phyloP scores from a whole-genome alignment of 306 rosid species.

The Prunus kanzakura region DNA sequence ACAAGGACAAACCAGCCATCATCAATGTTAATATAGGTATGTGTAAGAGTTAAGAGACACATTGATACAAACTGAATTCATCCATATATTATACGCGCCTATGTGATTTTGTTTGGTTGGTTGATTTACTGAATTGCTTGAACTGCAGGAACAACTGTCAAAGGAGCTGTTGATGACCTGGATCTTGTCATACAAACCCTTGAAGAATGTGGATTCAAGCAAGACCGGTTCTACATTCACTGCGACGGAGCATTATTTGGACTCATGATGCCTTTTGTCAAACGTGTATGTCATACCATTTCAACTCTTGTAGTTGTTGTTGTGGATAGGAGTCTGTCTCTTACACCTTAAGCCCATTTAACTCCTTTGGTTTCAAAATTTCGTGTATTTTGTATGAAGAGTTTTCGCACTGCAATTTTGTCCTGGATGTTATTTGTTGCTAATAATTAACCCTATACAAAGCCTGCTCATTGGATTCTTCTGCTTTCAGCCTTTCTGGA shows the following conservation, averaged over 20 bases:
- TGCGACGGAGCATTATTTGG: slow-evolving; percentile 73
- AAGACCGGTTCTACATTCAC: slow-evolving; percentile 62
- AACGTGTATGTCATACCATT: slow-evolving; percentile 34
- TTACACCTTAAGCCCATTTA: not conserved
- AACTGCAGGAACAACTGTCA: slow-evolving; percentile 57
- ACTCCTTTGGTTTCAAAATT: not conserved
- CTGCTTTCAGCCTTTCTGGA: not conserved
- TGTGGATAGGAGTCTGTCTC: not conserved
- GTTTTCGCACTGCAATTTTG: too few relatives aligned
- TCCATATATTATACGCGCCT: not conserved
- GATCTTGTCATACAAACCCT: slow-evolving; percentile 57
- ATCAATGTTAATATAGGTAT: slow-evolving; percentile 66
- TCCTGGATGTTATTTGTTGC: not conserved
- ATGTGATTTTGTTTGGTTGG: not conserved
- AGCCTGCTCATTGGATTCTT: not conserved
- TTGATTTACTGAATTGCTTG: slow-evolving; percentile 6
- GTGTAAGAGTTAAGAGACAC: not conserved
- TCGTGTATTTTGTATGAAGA: not conserved
- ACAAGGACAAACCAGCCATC: slow-evolving; percentile 70
- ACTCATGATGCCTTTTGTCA: slow-evolving; percentile 65
- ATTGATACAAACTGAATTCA: not conserved
- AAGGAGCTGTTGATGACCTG: slow-evolving; percentile 64
- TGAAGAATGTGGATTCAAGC: slow-evolving; percentile 46
- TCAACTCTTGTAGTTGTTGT: not conserved
- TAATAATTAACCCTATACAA: not conserved